Evolutionary conservation across 345 rosid species (phyloP), one percentile per base, ranked within the genome.

Genomic region (Bretschneidera sinensis): DNA sequence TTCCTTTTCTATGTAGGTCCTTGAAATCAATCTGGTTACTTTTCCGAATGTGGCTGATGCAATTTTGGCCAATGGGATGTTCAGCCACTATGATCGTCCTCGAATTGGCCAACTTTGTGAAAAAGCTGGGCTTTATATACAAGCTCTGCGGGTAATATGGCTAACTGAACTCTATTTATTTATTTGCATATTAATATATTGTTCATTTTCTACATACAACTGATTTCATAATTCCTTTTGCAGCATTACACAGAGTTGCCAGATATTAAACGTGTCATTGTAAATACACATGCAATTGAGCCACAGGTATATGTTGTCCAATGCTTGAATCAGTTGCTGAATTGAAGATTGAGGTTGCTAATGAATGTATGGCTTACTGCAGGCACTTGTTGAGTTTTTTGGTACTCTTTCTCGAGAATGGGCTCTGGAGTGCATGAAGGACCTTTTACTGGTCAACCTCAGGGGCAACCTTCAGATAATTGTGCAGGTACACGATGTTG

Each of bases 351-450:
- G 15, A 18, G 63, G 54, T 71, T 76, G 47, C 17, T 55, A 57
- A 74, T 34, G 19, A 48, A 60, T 51, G 22, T 64, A 45, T 50
- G 53, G 19, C 54, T 50, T 59, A 54, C 62, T 76, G 62, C 85
- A 91, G 99, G 83, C 96, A 6, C 94, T 95, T 59, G 99, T 95
- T 24, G 99, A 95, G 77, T 95, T 95, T 75, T 88, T 95, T 48
- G 99, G 99, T 39, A 88, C 97, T 64, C 95, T 95, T 54, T 95
- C 99, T 39, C 81, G 89, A 53, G 99, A 95, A 56, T 95, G 99
- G 99, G 99, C 97, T 64, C 73, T 95, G 77, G 99, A 95, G 77
- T 95, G 99, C 86, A 95, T 95, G 98, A 95, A 91, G 77, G 99
- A 95, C 74, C 98, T 95, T 61, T 68, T 91, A 54, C 77, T 95